Base-by-base conservation (phyloP, 1,139 yeast species). In the Sugiyamaella castrensis region DNA sequence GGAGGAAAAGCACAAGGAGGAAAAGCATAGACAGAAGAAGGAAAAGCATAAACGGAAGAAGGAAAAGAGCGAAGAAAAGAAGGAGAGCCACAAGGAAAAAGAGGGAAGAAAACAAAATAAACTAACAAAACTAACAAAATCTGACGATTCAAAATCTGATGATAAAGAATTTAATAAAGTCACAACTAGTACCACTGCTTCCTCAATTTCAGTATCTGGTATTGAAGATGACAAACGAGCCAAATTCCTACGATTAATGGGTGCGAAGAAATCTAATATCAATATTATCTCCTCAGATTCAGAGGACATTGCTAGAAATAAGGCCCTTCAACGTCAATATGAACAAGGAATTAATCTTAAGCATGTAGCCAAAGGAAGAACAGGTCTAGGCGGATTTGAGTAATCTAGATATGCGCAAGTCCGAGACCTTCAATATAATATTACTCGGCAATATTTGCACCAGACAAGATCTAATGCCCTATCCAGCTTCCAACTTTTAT, bases 231-330 rank as follows among this genome's bases (percentile, higher is more conserved):
- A 49, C 24, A 57, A 58, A 31, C 62, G 58, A 37, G 48, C 53
- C 50, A 59, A 59, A 48, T 59, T 57, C 45, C 51, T 59, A 13
- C 56, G 63, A 19, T 45, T 59, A 37, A 59, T 59, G 63, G 63
- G 63, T 4, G 63, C 57, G 4, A 52, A 49, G 26, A 59, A 57
- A 39, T 28, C 47, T 31, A 45, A 51, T 35, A 51, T 46, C 40
- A 46, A 44, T n/a, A 50, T 53, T 16, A 51, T 51, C 11, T 40
- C 48, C 13, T 45, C 37, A 4, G 51, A 40, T 2, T 32, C 43
- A 16, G 26, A 40, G 39, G 10, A 12, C 46, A 12, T 34, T 11
- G 31, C 38, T 16, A 46, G 43, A 8, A 41, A 47, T 16, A 53
- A 48, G 8, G 52, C 49, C 15, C 48, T 60, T 19, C 60, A 55